A percentile compares a stretch with the other conserved stretches of the same genome.
phyloP scores from a whole-genome alignment of 2,329 filamentous ascomycete species.

The Fusarium sp. region DNA sequence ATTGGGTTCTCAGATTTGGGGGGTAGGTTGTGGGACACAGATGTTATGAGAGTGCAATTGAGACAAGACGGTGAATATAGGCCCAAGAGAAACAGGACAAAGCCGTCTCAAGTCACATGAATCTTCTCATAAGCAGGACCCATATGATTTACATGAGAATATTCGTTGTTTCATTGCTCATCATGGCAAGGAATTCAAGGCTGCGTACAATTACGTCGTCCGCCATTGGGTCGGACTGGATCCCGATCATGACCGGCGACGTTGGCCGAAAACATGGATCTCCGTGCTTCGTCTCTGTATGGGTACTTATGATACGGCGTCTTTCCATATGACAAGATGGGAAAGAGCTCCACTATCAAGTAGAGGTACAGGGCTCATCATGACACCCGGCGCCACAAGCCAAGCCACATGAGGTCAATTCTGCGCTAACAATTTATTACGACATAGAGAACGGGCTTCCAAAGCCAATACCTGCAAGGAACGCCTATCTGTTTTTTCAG shows the following conservation, averaged over 20 bases:
- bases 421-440: constrained; percentile 32
- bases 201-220: constrained; percentile 14
- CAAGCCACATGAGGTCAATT: constrained; percentile 14
- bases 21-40: constrained; percentile 13
- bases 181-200: constrained; percentile 17
- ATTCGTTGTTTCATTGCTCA: constrained; percentile 9
- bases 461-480: constrained; percentile 1
- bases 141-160: background rate
- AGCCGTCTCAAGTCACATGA: background rate
- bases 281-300: background rate
- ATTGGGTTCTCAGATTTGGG: constrained; percentile 33
- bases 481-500: constrained; percentile 1
- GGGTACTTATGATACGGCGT: background rate
- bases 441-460: constrained; percentile 19
- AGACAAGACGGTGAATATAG: background rate
- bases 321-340: too few relatives aligned
- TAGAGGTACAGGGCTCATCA: constrained; percentile 7
- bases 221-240: constrained; percentile 37
- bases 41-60: background rate
- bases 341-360: background rate
- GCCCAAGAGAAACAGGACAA: background rate
- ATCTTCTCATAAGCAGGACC: constrained; percentile 9
- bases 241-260: constrained; percentile 37
- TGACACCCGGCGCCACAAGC: constrained; percentile 7
- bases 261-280: constrained; percentile 18